Evolutionary conservation across 768 basidiomycete genomes (phyloP).

Genomic region (Amanita phalloides): DNA sequence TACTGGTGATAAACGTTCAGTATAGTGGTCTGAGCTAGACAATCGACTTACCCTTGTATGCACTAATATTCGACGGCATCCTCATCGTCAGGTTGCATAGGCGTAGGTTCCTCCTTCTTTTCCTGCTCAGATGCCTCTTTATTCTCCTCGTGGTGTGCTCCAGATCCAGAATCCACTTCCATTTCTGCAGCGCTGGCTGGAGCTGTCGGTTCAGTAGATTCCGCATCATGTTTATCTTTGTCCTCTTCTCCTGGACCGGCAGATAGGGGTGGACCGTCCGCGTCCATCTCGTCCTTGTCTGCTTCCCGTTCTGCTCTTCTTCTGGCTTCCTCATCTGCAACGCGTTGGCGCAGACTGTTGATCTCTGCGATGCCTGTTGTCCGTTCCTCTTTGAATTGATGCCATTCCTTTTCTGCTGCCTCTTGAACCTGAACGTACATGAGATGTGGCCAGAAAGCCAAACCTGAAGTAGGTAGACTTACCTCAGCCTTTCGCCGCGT

Average conservation of each 20-base stretch:
- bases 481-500: conserved; percentile 54
- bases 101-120: conserved; percentile 41
- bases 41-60: conserved; percentile 10
- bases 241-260: conserved; percentile 12
- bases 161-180: conserved; percentile 28
- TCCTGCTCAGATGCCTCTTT: conserved; percentile 30
- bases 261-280: conserved; percentile 14
- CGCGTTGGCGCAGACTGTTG: conserved; percentile 46
- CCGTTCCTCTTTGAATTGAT: conserved; percentile 51
- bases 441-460: conserved; percentile 2
- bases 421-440: conserved; percentile 38
- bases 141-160: conserved; percentile 17
- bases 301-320: conserved; percentile 25
- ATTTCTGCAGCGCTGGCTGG: conserved; percentile 19
- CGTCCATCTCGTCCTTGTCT: conserved; percentile 30
- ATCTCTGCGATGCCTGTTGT: conserved; percentile 50
- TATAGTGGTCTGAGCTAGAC: not conserved
- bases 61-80: conserved; percentile 73
- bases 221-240: conserved; percentile 4
- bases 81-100: conserved; percentile 62
- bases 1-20: conserved; percentile 3
- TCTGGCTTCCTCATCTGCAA: conserved; percentile 53
- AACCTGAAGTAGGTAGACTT: conserved; percentile 8
- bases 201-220: conserved; percentile 1
- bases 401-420: conserved; percentile 62